phyloP scores from a whole-genome alignment of 805 yeast genomes.

The Aciculoconidium aculeatum region DNA sequence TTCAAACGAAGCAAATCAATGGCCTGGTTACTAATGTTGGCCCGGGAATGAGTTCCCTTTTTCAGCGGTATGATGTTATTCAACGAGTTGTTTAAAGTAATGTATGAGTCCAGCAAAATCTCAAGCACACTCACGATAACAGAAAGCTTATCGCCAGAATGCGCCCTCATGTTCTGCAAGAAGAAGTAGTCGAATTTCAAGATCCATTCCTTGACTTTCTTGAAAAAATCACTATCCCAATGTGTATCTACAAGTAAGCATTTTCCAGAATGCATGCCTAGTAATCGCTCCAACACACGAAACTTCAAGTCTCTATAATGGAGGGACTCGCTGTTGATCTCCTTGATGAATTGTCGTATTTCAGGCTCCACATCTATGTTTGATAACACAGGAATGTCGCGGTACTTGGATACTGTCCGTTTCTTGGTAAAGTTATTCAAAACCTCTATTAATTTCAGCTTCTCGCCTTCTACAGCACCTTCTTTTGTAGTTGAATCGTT shows the following conservation, averaged over 20 bases:
- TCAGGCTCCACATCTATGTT: conserved; percentile 10
- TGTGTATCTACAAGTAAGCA: conserved; percentile 31
- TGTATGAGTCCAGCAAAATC: conserved; percentile 40
- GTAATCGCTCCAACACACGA: conserved; percentile 18
- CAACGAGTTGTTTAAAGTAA: conserved; percentile 22
- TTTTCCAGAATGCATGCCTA: conserved; percentile 12
- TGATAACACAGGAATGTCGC: conserved; percentile 6
- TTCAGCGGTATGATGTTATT: conserved; percentile 13
- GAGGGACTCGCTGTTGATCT: conserved; percentile 8
- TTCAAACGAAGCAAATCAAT: conserved; percentile 33
- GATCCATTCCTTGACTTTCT: conserved; percentile 31
- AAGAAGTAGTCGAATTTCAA: conserved; percentile 23
- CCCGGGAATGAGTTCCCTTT: conserved; percentile 16
- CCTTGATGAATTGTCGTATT: conserved; percentile 11
- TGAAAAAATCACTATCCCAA: conserved; percentile 34
- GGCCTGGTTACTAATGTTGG: conserved; percentile 27
- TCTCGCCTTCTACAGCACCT: conserved; percentile 23
- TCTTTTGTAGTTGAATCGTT: conserved; percentile 1
- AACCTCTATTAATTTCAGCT: conserved; percentile 29
- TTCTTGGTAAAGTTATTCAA: conserved; percentile 19
- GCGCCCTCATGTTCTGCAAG: conserved; percentile 7
- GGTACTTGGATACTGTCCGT: conserved; percentile 3
- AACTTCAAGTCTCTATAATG: conserved; percentile 20
- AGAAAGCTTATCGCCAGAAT: conserved; percentile 10
- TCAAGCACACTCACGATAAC: conserved; percentile 40